Evolutionary conservation across 1,284 basidiomycete species (phyloP), one percentile per base, ranked within the genome.

Genomic region (Moesziomyces globuligerus): DNA sequence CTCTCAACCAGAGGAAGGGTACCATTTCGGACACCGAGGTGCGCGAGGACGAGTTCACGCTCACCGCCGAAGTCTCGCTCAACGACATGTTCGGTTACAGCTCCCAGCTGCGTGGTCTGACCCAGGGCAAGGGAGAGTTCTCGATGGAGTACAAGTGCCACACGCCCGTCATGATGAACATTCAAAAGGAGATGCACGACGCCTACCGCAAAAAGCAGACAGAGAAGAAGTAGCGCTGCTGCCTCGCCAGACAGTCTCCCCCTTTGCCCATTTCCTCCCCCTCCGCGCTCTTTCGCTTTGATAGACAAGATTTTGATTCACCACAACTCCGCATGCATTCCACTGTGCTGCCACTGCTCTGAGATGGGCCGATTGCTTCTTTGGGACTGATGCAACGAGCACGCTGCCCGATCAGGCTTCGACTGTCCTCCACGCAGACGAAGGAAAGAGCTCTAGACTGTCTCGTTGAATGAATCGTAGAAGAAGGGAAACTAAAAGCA

Each of bases 21-120:
- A 94, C 92, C 7, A 97, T 99, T 77, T 86, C 95, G 47, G 95
- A 98, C 80, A 96, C 92, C 68, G 96, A 98, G 84, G 90, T 97
- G 32, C 89, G 94, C 40, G 94, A 97, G 76, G 96, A 98, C 80
- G 95, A 99, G 85, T 98, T 98, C 81, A 94, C 92, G 2, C 88
- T 91, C 54, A 87, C 88, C 21, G 93, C 93, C 25, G 95, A 98
- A 82, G 94, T 98, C 15, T 90, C 92, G 9, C 84, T 98, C 83
- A 98, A 95, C 84, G 95, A 98, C 81, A 98, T 99, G 96, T 98
- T 98, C 83, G 95, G 95, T 28, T 98, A 80, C 55, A 78, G 75
- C 39, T 78, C 75, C 40, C 77, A 78, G 56, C 69, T 98, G 48
- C 89, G 96, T 61, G 95, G 95, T 6, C 89, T 90, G 70, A 98